Conservation (phyloP, 2,329 filamentous ascomycete species). For the Dothiorella sarmentorum region DNA sequence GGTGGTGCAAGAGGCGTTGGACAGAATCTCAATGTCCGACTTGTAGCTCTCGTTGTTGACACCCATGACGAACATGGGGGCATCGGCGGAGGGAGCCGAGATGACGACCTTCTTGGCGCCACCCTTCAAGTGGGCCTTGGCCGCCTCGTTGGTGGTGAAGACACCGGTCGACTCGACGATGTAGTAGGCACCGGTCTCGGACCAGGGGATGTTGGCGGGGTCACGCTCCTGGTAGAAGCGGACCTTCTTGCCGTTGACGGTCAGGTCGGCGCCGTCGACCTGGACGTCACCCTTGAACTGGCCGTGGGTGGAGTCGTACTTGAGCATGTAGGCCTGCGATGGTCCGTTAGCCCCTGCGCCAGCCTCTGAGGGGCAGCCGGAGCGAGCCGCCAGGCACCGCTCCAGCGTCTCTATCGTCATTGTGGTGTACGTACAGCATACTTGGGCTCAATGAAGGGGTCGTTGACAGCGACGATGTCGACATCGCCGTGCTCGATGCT, state of each 20-base stretch:
- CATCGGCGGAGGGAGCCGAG: constrained; percentile 88
- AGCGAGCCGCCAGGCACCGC: not conserved
- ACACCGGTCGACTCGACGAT: constrained; percentile 97
- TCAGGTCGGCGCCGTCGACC: constrained; percentile 67
- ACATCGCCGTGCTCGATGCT: constrained; percentile 83
- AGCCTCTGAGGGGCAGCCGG: constrained; percentile 2
- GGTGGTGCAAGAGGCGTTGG: constrained; percentile 99
- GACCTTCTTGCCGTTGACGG: constrained; percentile 92
- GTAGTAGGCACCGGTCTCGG: constrained; percentile 82
- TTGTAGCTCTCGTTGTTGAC: constrained; percentile 96
- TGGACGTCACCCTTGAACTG: constrained; percentile 89
- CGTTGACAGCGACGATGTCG: constrained; percentile 94
- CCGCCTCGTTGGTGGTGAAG: constrained; percentile 98
- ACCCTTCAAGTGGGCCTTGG: constrained; percentile 87
- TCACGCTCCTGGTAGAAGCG: constrained; percentile 93
- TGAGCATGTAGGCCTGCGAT: constrained; percentile 92
- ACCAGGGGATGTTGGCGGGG: constrained; percentile 87
- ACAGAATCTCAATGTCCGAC: constrained; percentile 86
- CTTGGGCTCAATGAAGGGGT: constrained; percentile 96
- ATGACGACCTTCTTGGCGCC: constrained; percentile 92
- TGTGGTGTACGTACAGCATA: constrained; percentile 76
- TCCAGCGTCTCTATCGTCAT: not conserved
- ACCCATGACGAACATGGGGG: constrained; percentile 99
- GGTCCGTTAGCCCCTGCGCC: constrained; percentile 31
- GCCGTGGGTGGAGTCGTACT: constrained; percentile 98